Evolutionary conservation across 108 stramenopile species (phyloP).

Genomic region (Pseudonitzschia multistriata): DNA sequence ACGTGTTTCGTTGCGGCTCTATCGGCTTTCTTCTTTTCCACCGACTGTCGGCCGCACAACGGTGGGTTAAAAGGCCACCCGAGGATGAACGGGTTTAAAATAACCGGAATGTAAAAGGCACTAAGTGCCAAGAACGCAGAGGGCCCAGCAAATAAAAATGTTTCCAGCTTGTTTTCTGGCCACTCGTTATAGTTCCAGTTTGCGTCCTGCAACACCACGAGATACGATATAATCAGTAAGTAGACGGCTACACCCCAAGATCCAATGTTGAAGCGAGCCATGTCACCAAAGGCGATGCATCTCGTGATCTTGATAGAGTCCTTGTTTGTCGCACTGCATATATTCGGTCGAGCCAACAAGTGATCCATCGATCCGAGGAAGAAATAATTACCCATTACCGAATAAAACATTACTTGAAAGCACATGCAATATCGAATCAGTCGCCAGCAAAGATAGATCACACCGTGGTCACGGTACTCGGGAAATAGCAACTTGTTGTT

Average conservation of each 20-base stretch:
- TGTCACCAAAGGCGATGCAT: slow-evolving; percentile 42
- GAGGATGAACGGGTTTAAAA: slow-evolving; percentile 49
- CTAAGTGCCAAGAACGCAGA: slow-evolving; percentile 37
- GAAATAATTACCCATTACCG: slow-evolving; percentile 49
- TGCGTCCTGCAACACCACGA: slow-evolving; percentile 26
- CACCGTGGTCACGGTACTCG: slow-evolving; percentile 39
- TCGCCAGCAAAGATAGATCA: slow-evolving; percentile 30
- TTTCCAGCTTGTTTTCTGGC: slow-evolving; percentile 22
- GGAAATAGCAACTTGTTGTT: slow-evolving; percentile 56
- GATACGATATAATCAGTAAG: slow-evolving; percentile 29
- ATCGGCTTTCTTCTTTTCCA: slow-evolving; percentile 16
- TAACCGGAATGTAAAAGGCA: slow-evolving; percentile 40
- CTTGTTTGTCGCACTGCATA: slow-evolving; percentile 54
- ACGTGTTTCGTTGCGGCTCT: slow-evolving; percentile 16
- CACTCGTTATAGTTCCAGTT: slow-evolving; percentile 27
- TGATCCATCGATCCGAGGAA: slow-evolving; percentile 59
- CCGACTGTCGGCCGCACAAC: not conserved
- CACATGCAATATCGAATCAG: slow-evolving; percentile 43
- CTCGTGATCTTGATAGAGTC: slow-evolving; percentile 47
- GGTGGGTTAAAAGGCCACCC: slow-evolving; percentile 52
- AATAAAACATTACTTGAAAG: slow-evolving; percentile 53
- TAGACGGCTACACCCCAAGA: slow-evolving; percentile 37
- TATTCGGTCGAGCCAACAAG: slow-evolving; percentile 40
- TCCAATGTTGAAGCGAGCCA: slow-evolving; percentile 44
- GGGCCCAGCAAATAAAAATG: slow-evolving; percentile 42